Evolutionary conservation across 2,329 filamentous ascomycete species (phyloP), one percentile per base, ranked within the genome.

Genomic region (Colletotrichum melonis): DNA sequence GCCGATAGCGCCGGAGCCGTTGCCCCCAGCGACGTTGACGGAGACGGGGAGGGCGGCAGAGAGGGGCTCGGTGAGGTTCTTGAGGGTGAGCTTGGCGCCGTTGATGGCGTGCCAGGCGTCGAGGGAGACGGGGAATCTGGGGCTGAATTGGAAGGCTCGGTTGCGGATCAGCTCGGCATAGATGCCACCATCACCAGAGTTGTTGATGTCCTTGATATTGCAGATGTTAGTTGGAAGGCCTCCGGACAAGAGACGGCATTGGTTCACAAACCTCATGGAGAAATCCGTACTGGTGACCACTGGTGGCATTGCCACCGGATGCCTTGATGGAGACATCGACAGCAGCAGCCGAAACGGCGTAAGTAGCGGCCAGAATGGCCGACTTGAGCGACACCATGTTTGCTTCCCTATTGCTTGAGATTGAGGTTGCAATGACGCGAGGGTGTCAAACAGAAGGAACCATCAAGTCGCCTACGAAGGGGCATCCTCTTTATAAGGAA

Each of bases 151-250:
- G 78, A 94, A 94, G 12, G 92, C 92, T 62, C 92, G 88, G 81
- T 94, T 94, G 64, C 87, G 88, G 69, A 94, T 88, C 69, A 94
- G 81, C 78, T 94, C 92, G 62, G 90, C 92, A 78, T 94, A 94
- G 74, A 94, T 89, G 5, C 92, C 92, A 26, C 92, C 92, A 78
- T 94, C 92, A 2, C 92, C 92, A 2, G 90, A 92, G 79, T 93
- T 90, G 80, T 91, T 91, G 79, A 92, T 92, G 67, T 91, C 89
- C 88, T 90, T 16, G 24, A 11, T 3, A 4, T 49, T 11, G 19
- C 5, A 38, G 22, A 3, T 49, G 9, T 55, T 16, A 56, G 30
- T 11, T 2, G 8, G 49, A 16, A n/a, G 19, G 12, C 64, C 5
- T 2, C 12, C 32, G 6, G 2, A 6, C 5, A 22, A 9, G 35